A percentile compares a stretch with the other conserved stretches of the same genome.
Conservation (phyloP, 2,329 filamentous ascomycete genomes). For the Fusarium avenaceum region DNA sequence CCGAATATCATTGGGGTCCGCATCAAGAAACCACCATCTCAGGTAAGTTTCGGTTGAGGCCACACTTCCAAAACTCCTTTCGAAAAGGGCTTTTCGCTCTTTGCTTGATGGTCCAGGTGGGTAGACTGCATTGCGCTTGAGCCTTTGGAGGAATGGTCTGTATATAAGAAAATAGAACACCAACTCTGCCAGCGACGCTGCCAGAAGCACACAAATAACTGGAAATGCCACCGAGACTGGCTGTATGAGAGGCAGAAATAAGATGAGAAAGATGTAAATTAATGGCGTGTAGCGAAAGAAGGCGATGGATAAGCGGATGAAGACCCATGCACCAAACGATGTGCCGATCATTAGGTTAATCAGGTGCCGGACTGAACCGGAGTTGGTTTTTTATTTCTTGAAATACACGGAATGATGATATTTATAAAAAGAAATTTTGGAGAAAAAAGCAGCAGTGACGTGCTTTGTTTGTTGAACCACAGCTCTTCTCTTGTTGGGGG, state of each 20-base stretch:
- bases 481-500: conserved; percentile 32
- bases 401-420: background rate
- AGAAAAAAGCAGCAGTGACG: conserved; percentile 15
- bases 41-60: conserved; percentile 70
- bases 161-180: conserved; percentile 61
- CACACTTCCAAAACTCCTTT: conserved; percentile 67
- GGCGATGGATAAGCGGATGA: conserved; percentile 62
- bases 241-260: conserved; percentile 42
- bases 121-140: conserved; percentile 57
- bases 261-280: conserved; percentile 54
- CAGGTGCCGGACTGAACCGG: conserved; percentile 8
- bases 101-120: conserved; percentile 59
- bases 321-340: conserved; percentile 56
- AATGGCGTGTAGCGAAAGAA: conserved; percentile 60
- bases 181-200: conserved; percentile 56
- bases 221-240: conserved; percentile 30
- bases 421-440: background rate
- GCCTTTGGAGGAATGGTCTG: conserved; percentile 57
- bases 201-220: conserved; percentile 42
- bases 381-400: background rate
- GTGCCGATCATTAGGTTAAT: conserved; percentile 54
- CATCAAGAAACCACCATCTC: conserved; percentile 75
- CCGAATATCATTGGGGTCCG: conserved; percentile 67
- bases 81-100: conserved; percentile 68
- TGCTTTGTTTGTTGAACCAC: conserved; percentile 35